phyloP scores from a whole-genome alignment of 2,329 filamentous ascomycete genomes.

The Fonsecaea nubica region DNA sequence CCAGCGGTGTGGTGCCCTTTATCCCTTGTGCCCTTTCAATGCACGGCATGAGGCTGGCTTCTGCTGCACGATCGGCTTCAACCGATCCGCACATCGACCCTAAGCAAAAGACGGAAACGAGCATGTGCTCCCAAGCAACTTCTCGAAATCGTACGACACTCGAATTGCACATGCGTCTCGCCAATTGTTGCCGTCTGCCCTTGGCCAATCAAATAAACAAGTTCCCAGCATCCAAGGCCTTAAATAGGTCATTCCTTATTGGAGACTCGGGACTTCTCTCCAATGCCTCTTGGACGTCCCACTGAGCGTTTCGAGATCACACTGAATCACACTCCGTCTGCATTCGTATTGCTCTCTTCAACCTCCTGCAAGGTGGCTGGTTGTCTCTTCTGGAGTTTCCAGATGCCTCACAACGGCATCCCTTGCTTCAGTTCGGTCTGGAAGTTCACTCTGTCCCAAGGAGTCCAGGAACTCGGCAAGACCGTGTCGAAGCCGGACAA shows the following conservation, averaged over 20 bases:
- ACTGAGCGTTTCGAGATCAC: background rate
- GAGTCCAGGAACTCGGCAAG: conserved; percentile 28
- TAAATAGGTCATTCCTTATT: background rate
- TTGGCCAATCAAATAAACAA: background rate
- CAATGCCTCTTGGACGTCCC: background rate
- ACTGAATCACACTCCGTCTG: background rate
- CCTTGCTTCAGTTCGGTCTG: background rate
- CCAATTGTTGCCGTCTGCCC: background rate
- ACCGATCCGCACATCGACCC: conserved; percentile 8
- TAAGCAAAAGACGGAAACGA: conserved; percentile 6
- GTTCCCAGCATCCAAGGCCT: background rate
- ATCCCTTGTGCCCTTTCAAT: background rate
- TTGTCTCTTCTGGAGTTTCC: background rate
- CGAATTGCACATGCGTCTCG: conserved; percentile 3
- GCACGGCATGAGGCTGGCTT: background rate
- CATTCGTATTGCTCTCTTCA: background rate
- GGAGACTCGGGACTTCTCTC: conserved; percentile 9
- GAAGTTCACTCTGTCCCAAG: background rate
- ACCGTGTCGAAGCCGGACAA: conserved; percentile 25
- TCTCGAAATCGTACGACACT: background rate
- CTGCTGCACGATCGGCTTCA: conserved; percentile 12
- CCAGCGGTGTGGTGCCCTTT: background rate
- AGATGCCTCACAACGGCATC: background rate
- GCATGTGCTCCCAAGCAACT: conserved; percentile 3
- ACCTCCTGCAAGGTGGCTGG: background rate